Percentiles rank a stretch among this genome's conserved stretches.
phyloP scores from a whole-genome alignment of 2,329 filamentous ascomycete species.

The Bipolaris bicolor region DNA sequence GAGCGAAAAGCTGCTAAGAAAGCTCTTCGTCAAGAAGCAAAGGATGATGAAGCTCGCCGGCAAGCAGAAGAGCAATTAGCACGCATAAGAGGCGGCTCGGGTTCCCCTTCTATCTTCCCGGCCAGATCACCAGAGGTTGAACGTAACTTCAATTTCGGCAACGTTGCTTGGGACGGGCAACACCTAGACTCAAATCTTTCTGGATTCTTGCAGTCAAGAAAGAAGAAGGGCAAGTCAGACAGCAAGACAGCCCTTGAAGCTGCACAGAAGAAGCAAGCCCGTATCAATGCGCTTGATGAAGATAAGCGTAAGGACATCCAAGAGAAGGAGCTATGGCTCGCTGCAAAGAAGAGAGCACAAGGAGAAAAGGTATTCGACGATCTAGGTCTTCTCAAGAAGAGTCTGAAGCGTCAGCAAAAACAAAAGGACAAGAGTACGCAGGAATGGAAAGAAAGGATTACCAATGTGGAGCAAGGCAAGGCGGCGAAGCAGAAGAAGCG shows the following conservation, averaged over 20 bases:
- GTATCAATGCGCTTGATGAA: slow-evolving; percentile 75
- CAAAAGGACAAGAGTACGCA: slow-evolving; percentile 89
- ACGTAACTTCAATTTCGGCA: slow-evolving; percentile 85
- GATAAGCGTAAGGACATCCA: slow-evolving; percentile 84
- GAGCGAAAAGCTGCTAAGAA: slow-evolving; percentile 89
- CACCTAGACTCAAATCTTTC: slow-evolving; percentile 74
- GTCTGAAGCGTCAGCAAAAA: slow-evolving; percentile 89
- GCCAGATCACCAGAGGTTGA: slow-evolving; percentile 56
- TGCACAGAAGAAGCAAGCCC: slow-evolving; percentile 83
- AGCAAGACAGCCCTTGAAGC: slow-evolving; percentile 84
- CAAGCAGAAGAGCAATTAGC: slow-evolving; percentile 63
- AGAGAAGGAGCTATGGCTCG: slow-evolving; percentile 94
- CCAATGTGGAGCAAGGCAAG: slow-evolving; percentile 55
- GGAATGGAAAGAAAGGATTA: slow-evolving; percentile 68
- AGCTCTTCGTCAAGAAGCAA: slow-evolving; percentile 76
- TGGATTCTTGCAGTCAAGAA: slow-evolving; percentile 68
- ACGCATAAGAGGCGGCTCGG: slow-evolving; percentile 64
- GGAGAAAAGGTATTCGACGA: slow-evolving; percentile 90
- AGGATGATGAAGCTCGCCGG: slow-evolving; percentile 74
- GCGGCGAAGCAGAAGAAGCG: slow-evolving; percentile 58
- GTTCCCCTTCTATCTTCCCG: slow-evolving; percentile 59
- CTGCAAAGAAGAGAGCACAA: slow-evolving; percentile 84
- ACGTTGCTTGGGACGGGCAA: slow-evolving; percentile 90
- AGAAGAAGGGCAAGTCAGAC: slow-evolving; percentile 84
- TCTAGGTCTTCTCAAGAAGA: slow-evolving; percentile 82